A percentile compares a stretch with the other conserved stretches of the same genome.
Evolutionary conservation across 805 yeast species (phyloP).

Genomic region (Zygotorulaspora chibaensis): DNA sequence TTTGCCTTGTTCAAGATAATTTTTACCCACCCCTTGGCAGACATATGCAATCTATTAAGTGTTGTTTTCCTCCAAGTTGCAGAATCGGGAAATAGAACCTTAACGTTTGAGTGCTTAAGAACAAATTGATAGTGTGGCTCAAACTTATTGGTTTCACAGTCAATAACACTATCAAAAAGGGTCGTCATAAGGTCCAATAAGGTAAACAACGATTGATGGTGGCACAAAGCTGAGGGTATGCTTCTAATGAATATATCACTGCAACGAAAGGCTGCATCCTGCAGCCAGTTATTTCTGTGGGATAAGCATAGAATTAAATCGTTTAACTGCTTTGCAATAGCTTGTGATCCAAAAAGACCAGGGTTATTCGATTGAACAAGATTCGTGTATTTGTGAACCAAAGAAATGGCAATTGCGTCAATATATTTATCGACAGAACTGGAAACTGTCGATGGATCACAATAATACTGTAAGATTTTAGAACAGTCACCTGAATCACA

Average conservation of each 20-base stretch:
- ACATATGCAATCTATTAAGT: constrained; percentile 51
- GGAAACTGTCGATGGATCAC: constrained; percentile 76
- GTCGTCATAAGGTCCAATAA: constrained; percentile 75
- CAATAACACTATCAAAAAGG: constrained; percentile 73
- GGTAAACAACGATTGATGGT: constrained; percentile 66
- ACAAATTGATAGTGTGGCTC: constrained; percentile 72
- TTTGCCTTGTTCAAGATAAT: constrained; percentile 54
- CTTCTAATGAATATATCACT: constrained; percentile 61
- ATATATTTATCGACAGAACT: constrained; percentile 66
- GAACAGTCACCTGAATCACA: constrained; percentile 79
- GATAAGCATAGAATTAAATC: constrained; percentile 66
- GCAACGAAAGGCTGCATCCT: constrained; percentile 73
- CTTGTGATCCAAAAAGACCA: constrained; percentile 51
- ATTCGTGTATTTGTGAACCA: constrained; percentile 53
- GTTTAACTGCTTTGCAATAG: constrained; percentile 64
- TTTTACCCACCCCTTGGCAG: constrained; percentile 65
- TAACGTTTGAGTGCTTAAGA: constrained; percentile 38
- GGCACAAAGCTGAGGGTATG: constrained; percentile 77
- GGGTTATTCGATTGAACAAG: constrained; percentile 51
- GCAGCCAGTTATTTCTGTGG: constrained; percentile 69
- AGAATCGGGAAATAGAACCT: constrained; percentile 48
- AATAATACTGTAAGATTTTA: constrained; percentile 68
- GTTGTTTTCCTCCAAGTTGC: constrained; percentile 80
- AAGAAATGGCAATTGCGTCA: constrained; percentile 56
- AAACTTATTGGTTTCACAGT: constrained; percentile 78